Conservation (phyloP, 768 basidiomycete species). For the Russula emetica region DNA sequence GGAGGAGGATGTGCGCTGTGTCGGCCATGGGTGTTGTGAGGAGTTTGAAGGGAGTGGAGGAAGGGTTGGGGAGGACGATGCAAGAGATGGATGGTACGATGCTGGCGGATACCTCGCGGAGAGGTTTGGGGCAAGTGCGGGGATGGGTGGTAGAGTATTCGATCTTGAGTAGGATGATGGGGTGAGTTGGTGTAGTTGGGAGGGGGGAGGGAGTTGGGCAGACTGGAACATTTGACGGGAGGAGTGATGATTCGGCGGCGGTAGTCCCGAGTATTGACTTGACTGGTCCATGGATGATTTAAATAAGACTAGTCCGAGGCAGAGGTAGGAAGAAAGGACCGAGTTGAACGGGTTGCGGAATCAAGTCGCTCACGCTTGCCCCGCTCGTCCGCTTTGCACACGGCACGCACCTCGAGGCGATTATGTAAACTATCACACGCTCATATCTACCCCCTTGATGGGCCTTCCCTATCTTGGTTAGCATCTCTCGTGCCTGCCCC, state of each 20-base stretch:
- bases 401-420: conserved; percentile 13
- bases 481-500: conserved; percentile 7
- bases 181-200: conserved; percentile 39
- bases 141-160: conserved; percentile 43
- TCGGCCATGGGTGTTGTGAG: conserved; percentile 34
- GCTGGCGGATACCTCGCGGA: conserved; percentile 36
- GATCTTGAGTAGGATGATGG: conserved; percentile 37
- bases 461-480: conserved; percentile 13
- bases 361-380: conserved; percentile 10
- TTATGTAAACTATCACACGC: conserved; percentile 21
- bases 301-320: conserved; percentile 22
- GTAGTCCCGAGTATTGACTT: conserved; percentile 27
- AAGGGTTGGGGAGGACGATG: conserved; percentile 33
- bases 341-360: conserved; percentile 10
- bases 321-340: conserved; percentile 12
- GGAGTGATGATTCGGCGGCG: conserved; percentile 29
- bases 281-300: conserved; percentile 32
- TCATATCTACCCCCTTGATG: conserved; percentile 8
- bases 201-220: conserved; percentile 43
- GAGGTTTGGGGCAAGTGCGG: conserved; percentile 31
- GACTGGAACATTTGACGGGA: conserved; percentile 41
- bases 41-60: conserved; percentile 31
- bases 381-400: conserved; percentile 11
- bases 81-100: conserved; percentile 37
- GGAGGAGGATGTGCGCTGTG: conserved; percentile 35